A percentile compares a stretch with the other conserved stretches of the same genome.
phyloP scores from a whole-genome alignment of 2,329 filamentous ascomycete genomes.

The Ophiocordyceps camponoti-leonardi region DNA sequence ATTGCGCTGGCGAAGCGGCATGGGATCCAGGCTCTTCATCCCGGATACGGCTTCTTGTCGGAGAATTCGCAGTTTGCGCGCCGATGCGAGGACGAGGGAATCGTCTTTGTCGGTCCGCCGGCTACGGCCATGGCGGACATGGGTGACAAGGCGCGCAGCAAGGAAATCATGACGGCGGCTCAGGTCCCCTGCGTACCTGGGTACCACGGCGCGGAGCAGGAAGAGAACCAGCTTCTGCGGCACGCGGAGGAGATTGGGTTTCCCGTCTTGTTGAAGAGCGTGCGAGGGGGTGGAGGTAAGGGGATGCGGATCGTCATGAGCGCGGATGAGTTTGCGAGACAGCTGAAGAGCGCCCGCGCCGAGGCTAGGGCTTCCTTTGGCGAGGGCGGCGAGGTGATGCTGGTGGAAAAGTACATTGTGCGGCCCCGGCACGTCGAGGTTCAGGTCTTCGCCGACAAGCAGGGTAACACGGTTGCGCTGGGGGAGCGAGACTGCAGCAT shows the following conservation, averaged over 20 bases:
- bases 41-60: slow-evolving; percentile 88
- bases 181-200: slow-evolving; percentile 92
- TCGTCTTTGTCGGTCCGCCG: slow-evolving; percentile 89
- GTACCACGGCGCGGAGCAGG: slow-evolving; percentile 80
- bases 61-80: slow-evolving; percentile 87
- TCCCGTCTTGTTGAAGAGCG: slow-evolving; percentile 64
- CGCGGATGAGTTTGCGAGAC: slow-evolving; percentile 50
- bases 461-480: slow-evolving; percentile 64
- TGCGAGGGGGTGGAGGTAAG: slow-evolving; percentile 68
- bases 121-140: slow-evolving; percentile 69
- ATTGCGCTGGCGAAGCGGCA: slow-evolving; percentile 73
- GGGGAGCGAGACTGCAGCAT: slow-evolving; percentile 81
- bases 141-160: slow-evolving; percentile 85
- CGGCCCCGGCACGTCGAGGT: slow-evolving; percentile 76
- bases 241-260: slow-evolving; percentile 57
- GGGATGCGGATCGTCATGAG: slow-evolving; percentile 61
- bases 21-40: slow-evolving; percentile 82
- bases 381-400: slow-evolving; percentile 60
- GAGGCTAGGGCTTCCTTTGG: slow-evolving; percentile 69
- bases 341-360: slow-evolving; percentile 55
- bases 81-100: slow-evolving; percentile 73
- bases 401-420: slow-evolving; percentile 71
- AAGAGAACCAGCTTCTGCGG: slow-evolving; percentile 37
- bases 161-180: slow-evolving; percentile 93
- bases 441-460: slow-evolving; percentile 72